Conservation (phyloP, 2,329 filamentous ascomycete genomes). For the Fusarium coffeatum region DNA sequence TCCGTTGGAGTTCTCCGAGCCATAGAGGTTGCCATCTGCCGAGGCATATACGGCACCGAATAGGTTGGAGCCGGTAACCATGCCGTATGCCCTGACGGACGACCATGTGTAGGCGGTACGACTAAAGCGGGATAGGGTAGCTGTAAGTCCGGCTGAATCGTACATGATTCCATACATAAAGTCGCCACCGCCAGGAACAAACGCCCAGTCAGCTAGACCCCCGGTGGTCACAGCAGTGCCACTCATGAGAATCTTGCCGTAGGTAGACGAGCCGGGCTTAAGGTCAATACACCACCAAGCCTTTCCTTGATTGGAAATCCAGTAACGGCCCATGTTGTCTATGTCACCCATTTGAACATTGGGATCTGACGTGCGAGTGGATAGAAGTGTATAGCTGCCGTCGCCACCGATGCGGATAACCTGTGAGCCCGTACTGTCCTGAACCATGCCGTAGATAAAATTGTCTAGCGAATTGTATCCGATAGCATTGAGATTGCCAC, state of each 20-base stretch:
- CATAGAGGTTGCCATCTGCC: constrained; percentile 36
- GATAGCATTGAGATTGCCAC: constrained; percentile 37
- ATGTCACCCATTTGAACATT: constrained; percentile 40
- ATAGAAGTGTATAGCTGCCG: constrained; percentile 31
- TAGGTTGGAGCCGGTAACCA: constrained; percentile 27
- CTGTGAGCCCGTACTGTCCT: constrained; percentile 24
- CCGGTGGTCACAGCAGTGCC: constrained; percentile 21
- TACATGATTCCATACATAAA: constrained; percentile 38
- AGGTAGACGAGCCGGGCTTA: constrained; percentile 31
- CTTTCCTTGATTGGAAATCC: constrained; percentile 38
- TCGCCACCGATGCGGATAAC: constrained; percentile 39
- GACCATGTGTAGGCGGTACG: constrained; percentile 36
- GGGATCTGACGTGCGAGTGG: constrained; percentile 24
- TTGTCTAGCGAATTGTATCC: constrained; percentile 40
- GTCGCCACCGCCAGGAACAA: constrained; percentile 43
- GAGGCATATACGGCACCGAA: constrained; percentile 41
- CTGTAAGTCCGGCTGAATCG: neutral
- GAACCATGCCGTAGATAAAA: constrained; percentile 36
- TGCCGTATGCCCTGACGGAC: constrained; percentile 15
- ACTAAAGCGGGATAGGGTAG: constrained; percentile 39
- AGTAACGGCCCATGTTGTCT: constrained; percentile 39
- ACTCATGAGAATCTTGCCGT: constrained; percentile 35
- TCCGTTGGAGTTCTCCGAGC: constrained; percentile 34
- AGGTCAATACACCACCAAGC: constrained; percentile 43
- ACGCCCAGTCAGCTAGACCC: constrained; percentile 38